These are phyloP conservation scores for Coffea humblotiana DNA, from an alignment of 305 asterid genomes.

Conservation along the genomic window DNA sequence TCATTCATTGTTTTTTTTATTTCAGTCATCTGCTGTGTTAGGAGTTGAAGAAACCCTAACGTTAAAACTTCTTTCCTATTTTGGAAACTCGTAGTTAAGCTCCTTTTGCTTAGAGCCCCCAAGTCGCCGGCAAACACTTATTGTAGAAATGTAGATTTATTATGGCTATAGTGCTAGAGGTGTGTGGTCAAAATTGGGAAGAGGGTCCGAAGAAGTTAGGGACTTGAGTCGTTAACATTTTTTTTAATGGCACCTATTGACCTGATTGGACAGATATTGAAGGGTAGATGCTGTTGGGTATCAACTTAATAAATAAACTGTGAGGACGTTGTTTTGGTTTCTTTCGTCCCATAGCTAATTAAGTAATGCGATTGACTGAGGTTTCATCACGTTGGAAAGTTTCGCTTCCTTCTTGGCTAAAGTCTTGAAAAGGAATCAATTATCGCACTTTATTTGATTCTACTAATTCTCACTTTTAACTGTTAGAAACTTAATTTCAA, in stretches of 20 bases:
- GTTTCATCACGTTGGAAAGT: not conserved
- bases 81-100: not conserved
- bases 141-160: not conserved
- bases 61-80: not conserved
- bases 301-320: not conserved
- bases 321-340: not conserved
- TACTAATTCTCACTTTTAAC: not conserved
- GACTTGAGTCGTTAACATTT: not conserved
- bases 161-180: not conserved
- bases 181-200: slow-evolving; percentile 11
- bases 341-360: not conserved
- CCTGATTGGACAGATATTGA: not conserved
- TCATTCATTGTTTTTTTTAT: not conserved
- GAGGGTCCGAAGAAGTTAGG: not conserved
- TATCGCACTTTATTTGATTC: not conserved
- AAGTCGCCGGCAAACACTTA: not conserved
- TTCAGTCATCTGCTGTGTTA: slow-evolving; percentile 3
- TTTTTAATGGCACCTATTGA: not conserved
- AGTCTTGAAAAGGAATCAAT: not conserved
- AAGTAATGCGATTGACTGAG: not conserved
- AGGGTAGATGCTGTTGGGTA: not conserved
- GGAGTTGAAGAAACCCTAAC: not conserved
- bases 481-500: too few relatives aligned
- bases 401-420: not conserved
- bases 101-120: not conserved